These are phyloP conservation scores for Pleurotus djamor DNA, from an alignment of 768 basidiomycete species.

Conservation along the genomic window DNA sequence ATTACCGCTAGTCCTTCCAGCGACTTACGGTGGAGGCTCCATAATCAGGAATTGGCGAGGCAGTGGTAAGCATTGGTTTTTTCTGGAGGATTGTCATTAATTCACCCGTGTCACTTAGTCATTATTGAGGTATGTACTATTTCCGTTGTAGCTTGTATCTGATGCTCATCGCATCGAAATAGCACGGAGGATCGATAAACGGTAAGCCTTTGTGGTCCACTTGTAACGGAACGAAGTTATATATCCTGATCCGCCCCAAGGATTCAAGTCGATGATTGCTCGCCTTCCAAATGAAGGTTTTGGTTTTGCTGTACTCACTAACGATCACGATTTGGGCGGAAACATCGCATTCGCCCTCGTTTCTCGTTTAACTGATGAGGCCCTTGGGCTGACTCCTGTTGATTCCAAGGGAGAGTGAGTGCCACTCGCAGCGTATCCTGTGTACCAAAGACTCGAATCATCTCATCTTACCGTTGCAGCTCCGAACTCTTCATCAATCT, in stretches of 20 bases:
- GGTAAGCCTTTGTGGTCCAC: neutral
- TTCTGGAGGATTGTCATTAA: neutral
- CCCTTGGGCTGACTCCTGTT: conserved; percentile 12
- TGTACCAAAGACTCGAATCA: neutral
- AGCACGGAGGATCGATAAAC: conserved; percentile 1
- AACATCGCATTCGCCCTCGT: conserved; percentile 4
- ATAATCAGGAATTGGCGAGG: conserved; percentile 19
- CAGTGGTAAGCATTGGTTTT: conserved; percentile 15
- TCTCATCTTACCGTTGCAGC: neutral
- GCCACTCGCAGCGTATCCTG: too few species aligned
- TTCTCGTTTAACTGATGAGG: conserved; percentile 10
- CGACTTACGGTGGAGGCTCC: conserved; percentile 27
- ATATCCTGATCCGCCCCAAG: neutral
- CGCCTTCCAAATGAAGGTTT: conserved; percentile 10
- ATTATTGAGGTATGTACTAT: conserved; percentile 2
- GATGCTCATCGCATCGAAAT: neutral
- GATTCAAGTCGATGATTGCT: conserved; percentile 18
- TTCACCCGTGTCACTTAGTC: neutral
- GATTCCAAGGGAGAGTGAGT: conserved; percentile 22
- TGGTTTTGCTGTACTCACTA: conserved; percentile 12
- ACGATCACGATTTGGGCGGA: conserved; percentile 10
- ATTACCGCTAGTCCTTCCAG: conserved; percentile 18
- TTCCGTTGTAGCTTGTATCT: neutral
- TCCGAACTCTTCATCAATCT: conserved; percentile 1
- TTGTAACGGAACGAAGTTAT: neutral